These are phyloP conservation scores for Penicillium rolfsii DNA, from an alignment of 2,329 filamentous ascomycete genomes.

Conservation along the genomic window DNA sequence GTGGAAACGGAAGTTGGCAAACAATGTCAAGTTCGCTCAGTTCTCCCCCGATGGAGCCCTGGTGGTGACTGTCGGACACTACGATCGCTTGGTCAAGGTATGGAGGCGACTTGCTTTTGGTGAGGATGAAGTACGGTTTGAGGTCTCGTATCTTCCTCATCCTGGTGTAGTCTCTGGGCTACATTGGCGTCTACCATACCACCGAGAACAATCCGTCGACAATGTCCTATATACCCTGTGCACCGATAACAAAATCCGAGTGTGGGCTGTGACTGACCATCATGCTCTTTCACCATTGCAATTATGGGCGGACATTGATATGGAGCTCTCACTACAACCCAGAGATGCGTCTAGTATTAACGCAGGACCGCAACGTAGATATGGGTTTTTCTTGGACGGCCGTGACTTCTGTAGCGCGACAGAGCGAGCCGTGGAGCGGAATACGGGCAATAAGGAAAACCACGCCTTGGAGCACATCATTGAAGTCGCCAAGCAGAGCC, in stretches of 20 bases:
- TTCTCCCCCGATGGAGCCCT: slow-evolving; percentile 87
- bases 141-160: slow-evolving; percentile 88
- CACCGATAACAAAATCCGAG: slow-evolving; percentile 74
- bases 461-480: slow-evolving; percentile 82
- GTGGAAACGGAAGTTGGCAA: slow-evolving; percentile 78
- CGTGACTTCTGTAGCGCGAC: slow-evolving; percentile 77
- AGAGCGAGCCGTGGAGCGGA: slow-evolving; percentile 71
- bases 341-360: slow-evolving; percentile 47
- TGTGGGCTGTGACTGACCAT: slow-evolving; percentile 80
- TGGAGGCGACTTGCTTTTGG: slow-evolving; percentile 89
- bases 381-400: slow-evolving; percentile 81
- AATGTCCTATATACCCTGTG: slow-evolving; percentile 92
- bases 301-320: slow-evolving; percentile 79
- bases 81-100: slow-evolving; percentile 85
- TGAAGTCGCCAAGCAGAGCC: slow-evolving; percentile 79
- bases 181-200: slow-evolving; percentile 80
- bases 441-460: slow-evolving; percentile 63
- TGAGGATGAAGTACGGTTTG: slow-evolving; percentile 80
- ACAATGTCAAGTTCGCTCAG: slow-evolving; percentile 70
- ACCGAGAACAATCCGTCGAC: slow-evolving; percentile 76
- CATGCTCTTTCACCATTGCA: slow-evolving; percentile 72
- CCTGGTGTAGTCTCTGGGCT: slow-evolving; percentile 77
- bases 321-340: slow-evolving; percentile 70
- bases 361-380: slow-evolving; percentile 55
- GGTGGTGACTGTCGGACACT: slow-evolving; percentile 76